These are phyloP conservation scores for Volvox africanus DNA, from an alignment of 139 green algal genomes.

Conservation along the genomic window DNA sequence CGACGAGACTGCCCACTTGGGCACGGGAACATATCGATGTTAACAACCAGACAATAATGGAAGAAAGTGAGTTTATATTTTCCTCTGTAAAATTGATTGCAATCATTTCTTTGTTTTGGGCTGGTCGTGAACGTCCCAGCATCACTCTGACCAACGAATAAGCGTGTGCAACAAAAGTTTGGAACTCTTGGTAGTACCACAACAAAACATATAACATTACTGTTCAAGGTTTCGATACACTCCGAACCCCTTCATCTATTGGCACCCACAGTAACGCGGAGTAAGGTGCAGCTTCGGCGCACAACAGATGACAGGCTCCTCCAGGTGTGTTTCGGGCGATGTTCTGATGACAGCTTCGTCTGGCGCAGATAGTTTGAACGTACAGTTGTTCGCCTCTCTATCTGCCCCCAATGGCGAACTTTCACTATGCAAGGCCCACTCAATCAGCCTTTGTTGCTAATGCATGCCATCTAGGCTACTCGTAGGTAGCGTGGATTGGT, in stretches of 20 bases:
- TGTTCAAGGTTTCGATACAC: neutral
- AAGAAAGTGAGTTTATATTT: constrained; percentile 1
- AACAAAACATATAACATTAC: neutral
- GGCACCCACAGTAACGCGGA: constrained; percentile 24
- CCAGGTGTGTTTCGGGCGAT: neutral
- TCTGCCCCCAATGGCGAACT: neutral
- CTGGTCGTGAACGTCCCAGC: neutral
- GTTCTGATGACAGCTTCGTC: neutral
- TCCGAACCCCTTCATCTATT: neutral
- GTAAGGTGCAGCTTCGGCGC: neutral
- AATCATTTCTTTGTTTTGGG: no score
- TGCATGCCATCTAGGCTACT: no score
- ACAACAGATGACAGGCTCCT: constrained; percentile 14
- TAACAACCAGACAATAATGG: neutral
- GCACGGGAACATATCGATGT: constrained; percentile 7
- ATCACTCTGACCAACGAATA: neutral
- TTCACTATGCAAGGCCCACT: no score
- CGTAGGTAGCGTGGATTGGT: no score
- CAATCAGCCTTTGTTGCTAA: no score
- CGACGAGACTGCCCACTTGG: constrained; percentile 2
- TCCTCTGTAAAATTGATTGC: neutral
- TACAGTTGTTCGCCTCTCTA: neutral
- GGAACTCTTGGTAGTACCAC: neutral
- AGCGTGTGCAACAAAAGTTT: neutral
- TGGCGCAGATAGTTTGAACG: neutral